phyloP scores from a whole-genome alignment of 2,329 filamentous ascomycete species.

The Pestalotiopsis sp. region DNA sequence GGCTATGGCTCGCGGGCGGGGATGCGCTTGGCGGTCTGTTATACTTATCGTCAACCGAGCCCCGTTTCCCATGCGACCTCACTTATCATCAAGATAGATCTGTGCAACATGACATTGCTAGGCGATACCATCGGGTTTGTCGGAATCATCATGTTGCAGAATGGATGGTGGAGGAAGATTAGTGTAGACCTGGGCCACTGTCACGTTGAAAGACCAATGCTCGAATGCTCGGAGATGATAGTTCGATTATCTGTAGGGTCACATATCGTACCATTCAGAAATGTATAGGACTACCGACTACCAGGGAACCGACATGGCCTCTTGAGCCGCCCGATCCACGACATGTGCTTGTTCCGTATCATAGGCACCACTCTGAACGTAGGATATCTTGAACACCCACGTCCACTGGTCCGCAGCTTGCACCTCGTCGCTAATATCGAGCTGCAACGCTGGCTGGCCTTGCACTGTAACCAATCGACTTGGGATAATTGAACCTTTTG shows the following conservation, averaged over 20 bases:
- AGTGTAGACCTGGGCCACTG: too few relatives aligned
- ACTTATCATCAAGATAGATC: background rate
- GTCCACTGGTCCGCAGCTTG: constrained; percentile 26
- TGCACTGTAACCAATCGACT: constrained; percentile 21
- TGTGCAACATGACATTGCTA: background rate
- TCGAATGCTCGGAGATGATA: too few relatives aligned
- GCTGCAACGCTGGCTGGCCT: constrained; percentile 14
- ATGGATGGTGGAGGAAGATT: background rate
- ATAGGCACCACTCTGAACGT: background rate
- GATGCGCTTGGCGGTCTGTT: background rate
- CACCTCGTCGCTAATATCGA: constrained; percentile 22
- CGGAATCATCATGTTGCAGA: background rate
- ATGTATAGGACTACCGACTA: background rate
- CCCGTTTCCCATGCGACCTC: background rate
- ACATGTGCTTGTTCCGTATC: background rate
- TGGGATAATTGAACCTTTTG: constrained; percentile 29
- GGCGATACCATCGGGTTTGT: background rate
- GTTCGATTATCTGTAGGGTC: background rate
- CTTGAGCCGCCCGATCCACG: background rate
- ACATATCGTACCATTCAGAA: background rate
- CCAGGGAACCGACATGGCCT: background rate
- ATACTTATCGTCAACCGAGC: background rate
- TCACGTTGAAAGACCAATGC: too few relatives aligned
- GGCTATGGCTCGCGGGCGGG: background rate
- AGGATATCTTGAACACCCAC: constrained; percentile 12